Base-by-base conservation (phyloP, 1,139 yeast genomes). In the Hyphopichia fennica region DNA sequence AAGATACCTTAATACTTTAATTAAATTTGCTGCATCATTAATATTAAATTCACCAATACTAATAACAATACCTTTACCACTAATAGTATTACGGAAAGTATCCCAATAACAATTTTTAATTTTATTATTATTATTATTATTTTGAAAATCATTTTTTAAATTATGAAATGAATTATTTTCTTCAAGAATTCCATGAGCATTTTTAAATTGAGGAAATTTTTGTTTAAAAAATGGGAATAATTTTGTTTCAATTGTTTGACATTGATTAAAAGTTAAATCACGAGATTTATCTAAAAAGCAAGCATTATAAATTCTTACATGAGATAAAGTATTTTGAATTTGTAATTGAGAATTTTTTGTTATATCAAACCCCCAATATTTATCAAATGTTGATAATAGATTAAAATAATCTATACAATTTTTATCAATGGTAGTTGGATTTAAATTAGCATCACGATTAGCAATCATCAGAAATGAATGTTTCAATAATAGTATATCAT, bases 31-130 rank as follows among this genome's bases (percentile, higher is more conserved):
- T 18, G 61, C 37, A n/a, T 63, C 67, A 5, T 51, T 41, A 9
- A 51, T 48, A 41, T 58, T 58, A n/a, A 49, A 48, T 11, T 57
- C 52, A 9, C 60, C 40, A 3, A 57, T 57, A 3, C 65, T 54
- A 3, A 64, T 48, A 10, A 60, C 66, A 3, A 64, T 62, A 0
- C 69, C 69, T 18, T 48, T 41, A 9, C 67, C 68, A 2, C 49
- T 41, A 20, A 52, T 45, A 22, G 58, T 48, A n/a, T 45, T 44
- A 30, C 47, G 48, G 39, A 51, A 44, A 40, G 49, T 57, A n/a
- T 56, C 55, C 15, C 63, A 40, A 9, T 58, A 34, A 37, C 54
- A 16, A 17, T 22, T n/a, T n/a, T 31, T 30, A 11, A 9, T 20
- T 4, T 4, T 14, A 10, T 9, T 25, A 9, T 25, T 25, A 25